A percentile compares a stretch with the other conserved stretches of the same genome.
phyloP scores from a whole-genome alignment of 257 asterid species.

The Solanum neorickii region DNA sequence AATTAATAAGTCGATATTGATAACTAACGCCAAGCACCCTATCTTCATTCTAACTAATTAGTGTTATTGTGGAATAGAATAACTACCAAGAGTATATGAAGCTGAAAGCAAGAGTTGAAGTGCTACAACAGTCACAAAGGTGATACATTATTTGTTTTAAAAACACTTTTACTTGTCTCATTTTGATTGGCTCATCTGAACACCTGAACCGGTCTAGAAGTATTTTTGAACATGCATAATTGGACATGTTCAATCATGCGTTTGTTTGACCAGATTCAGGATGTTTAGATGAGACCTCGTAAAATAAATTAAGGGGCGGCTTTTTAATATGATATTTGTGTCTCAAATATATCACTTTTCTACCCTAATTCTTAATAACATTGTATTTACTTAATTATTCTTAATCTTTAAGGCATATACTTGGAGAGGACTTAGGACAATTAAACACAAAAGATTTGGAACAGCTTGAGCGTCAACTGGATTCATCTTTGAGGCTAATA shows the following conservation, averaged over 20 bases:
- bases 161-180: neutral
- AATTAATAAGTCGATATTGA: neutral
- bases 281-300: neutral
- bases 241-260: neutral
- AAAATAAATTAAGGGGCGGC: neutral
- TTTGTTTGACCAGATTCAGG: neutral
- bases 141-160: neutral
- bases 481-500: constrained; percentile 84
- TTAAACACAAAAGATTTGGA: constrained; percentile 87
- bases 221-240: neutral
- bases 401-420: constrained; percentile 44
- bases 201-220: neutral
- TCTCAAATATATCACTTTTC: neutral
- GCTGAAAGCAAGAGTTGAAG: constrained; percentile 90
- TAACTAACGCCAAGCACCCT: neutral
- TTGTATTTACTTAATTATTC: neutral
- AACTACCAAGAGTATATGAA: constrained; percentile 95
- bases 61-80: constrained; percentile 16
- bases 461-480: constrained; percentile 85
- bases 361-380: neutral
- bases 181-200: neutral
- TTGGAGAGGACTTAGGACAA: constrained; percentile 92
- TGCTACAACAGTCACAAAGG: constrained; percentile 92
- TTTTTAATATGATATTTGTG: neutral
- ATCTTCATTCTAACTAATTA: neutral